Percentiles rank a stretch among this genome's conserved stretches.
These are phyloP conservation scores for Musa balbisiana DNA, from an alignment of 202 grass and related monocot species.

Conservation along the genomic window DNA sequence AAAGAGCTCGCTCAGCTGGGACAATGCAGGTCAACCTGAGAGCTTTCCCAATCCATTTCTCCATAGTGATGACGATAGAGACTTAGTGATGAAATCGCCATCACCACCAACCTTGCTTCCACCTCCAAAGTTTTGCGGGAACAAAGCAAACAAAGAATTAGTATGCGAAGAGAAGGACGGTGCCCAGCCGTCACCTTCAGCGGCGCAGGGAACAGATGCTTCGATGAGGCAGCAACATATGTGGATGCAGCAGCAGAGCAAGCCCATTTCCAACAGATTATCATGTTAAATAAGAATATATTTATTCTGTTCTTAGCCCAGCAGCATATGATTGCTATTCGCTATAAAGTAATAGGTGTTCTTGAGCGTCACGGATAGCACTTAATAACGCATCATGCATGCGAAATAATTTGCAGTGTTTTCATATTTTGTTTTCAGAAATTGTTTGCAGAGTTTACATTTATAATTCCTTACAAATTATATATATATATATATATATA, in stretches of 20 bases:
- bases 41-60: constrained; percentile 8
- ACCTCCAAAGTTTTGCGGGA: background rate
- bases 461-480: too few relatives aligned
- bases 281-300: background rate
- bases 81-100: background rate
- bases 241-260: constrained; percentile 27
- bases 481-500: too few relatives aligned
- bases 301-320: too few relatives aligned
- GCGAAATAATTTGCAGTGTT: too few relatives aligned
- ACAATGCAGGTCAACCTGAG: background rate
- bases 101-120: background rate
- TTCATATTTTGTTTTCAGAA: too few relatives aligned
- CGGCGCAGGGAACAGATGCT: constrained; percentile 5
- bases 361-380: too few relatives aligned
- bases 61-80: background rate
- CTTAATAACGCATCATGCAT: too few relatives aligned
- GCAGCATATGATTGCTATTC: too few relatives aligned
- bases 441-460: too few relatives aligned
- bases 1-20: background rate
- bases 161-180: background rate
- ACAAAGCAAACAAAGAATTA: background rate
- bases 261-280: constrained; percentile 19
- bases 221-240: constrained; percentile 2
- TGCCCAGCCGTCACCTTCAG: background rate
- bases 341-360: too few relatives aligned